phyloP scores from a whole-genome alignment of 2,329 filamentous ascomycete species.

The Talaromyces marneffei region DNA sequence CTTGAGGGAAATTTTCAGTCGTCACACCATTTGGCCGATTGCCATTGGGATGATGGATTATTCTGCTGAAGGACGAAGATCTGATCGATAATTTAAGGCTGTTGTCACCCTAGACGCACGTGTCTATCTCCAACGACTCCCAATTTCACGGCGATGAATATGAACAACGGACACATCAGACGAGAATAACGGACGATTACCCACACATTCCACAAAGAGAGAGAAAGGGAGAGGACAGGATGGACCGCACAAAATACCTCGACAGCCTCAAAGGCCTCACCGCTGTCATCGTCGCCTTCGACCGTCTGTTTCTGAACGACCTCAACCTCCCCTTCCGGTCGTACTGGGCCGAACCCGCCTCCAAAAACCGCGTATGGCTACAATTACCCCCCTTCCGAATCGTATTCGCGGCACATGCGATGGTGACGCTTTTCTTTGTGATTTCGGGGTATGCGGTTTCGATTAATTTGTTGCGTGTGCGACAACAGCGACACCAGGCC shows the following conservation, averaged over 20 bases:
- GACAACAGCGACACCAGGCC: background rate
- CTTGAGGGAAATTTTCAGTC: background rate
- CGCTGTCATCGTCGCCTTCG: constrained; percentile 21
- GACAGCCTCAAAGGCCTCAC: constrained; percentile 29
- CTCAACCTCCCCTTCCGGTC: constrained; percentile 21
- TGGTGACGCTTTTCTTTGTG: constrained; percentile 52
- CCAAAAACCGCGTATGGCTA: constrained; percentile 18
- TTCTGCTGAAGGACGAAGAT: background rate
- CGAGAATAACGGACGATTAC: background rate
- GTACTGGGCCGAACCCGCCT: constrained; percentile 21
- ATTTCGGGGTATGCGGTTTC: constrained; percentile 55
- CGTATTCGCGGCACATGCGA: constrained; percentile 30
- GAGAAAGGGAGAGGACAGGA: background rate
- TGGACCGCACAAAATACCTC: constrained; percentile 17
- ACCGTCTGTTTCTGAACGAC: constrained; percentile 24
- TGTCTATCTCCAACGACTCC: background rate
- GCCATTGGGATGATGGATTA: background rate
- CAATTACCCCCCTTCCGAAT: constrained; percentile 38
- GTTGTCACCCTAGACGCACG: background rate
- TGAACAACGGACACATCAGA: background rate
- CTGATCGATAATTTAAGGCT: background rate
- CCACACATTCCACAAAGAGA: background rate
- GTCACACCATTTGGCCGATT: background rate
- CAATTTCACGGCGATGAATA: background rate
- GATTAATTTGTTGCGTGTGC: constrained; percentile 44